Conservation (phyloP, 345 rosid genomes). For the Zanthoxylum bungeanum region DNA sequence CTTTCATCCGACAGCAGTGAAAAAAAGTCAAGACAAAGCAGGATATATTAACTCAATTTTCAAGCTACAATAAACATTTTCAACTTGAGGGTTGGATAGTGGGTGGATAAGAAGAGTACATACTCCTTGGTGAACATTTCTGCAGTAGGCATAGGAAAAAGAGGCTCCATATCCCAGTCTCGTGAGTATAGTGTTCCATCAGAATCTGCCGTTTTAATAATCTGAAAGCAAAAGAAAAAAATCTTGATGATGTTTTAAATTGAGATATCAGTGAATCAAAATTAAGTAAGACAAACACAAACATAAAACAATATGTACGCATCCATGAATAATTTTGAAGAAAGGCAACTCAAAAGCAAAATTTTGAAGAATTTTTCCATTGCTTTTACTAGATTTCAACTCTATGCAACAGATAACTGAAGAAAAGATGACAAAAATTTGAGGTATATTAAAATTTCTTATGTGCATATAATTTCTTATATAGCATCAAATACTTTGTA, state of each 20-base stretch:
- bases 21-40: not conserved
- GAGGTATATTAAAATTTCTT: not conserved
- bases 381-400: not conserved
- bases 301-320: not conserved
- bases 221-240: slow-evolving; percentile 35
- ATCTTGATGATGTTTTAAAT: slow-evolving; percentile 4
- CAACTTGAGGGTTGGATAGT: not conserved
- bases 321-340: not conserved
- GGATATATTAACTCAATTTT: not conserved
- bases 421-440: not conserved
- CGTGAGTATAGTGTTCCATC: slow-evolving; percentile 65
- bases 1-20: not conserved
- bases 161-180: slow-evolving; percentile 89
- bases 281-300: not conserved
- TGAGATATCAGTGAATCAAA: slow-evolving; percentile 1
- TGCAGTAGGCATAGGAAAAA: slow-evolving; percentile 51
- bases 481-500: not conserved
- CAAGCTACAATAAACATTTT: not conserved
- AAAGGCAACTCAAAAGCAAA: not conserved
- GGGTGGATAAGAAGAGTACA: slow-evolving; percentile 20
- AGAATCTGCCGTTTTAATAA: slow-evolving; percentile 63
- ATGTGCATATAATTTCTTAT: not conserved
- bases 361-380: not conserved
- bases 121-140: slow-evolving; percentile 52
- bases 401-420: not conserved